Evolutionary conservation across 768 basidiomycete genomes (phyloP).

Genomic region (Pleurotus salmoneostramineus): DNA sequence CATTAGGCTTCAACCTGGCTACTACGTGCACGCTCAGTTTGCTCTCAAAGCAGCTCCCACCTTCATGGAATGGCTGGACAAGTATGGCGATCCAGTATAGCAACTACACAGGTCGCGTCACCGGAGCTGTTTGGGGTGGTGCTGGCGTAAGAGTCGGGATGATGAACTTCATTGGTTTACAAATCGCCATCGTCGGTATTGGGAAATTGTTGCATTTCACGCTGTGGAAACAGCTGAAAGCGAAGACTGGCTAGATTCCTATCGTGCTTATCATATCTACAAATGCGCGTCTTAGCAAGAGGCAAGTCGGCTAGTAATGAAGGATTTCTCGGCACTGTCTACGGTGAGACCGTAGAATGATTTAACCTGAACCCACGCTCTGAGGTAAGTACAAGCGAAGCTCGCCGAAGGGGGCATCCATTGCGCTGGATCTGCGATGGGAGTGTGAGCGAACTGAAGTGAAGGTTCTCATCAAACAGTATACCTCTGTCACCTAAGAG

Average conservation of each 20-base stretch:
- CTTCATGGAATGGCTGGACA: conserved; percentile 53
- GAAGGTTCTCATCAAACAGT: background rate
- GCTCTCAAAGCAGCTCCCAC: conserved; percentile 66
- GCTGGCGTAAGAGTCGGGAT: conserved; percentile 58
- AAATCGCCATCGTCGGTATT: conserved; percentile 57
- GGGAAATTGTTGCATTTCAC: conserved; percentile 50
- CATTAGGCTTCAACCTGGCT: conserved; percentile 72
- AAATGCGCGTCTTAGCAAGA: conserved; percentile 24
- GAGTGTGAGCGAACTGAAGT: background rate
- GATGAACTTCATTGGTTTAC: conserved; percentile 53
- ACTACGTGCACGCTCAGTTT: conserved; percentile 65
- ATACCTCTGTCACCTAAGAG: conserved; percentile 38
- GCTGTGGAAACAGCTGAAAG: conserved; percentile 62
- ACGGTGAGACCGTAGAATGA: conserved; percentile 43
- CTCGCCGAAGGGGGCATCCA: conserved; percentile 48
- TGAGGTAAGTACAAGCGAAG: conserved; percentile 48
- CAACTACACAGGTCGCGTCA: conserved; percentile 62
- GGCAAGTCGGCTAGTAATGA: conserved; percentile 34
- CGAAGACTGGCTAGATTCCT: conserved; percentile 48
- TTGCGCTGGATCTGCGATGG: conserved; percentile 36
- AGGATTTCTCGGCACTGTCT: conserved; percentile 48
- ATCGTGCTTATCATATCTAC: background rate
- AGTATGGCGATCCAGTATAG: conserved; percentile 64
- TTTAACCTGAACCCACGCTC: conserved; percentile 53
- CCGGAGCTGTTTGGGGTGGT: conserved; percentile 68